Evolutionary conservation across 306 rosid species (phyloP).

Genomic region (Pachyrhizus erosus): DNA sequence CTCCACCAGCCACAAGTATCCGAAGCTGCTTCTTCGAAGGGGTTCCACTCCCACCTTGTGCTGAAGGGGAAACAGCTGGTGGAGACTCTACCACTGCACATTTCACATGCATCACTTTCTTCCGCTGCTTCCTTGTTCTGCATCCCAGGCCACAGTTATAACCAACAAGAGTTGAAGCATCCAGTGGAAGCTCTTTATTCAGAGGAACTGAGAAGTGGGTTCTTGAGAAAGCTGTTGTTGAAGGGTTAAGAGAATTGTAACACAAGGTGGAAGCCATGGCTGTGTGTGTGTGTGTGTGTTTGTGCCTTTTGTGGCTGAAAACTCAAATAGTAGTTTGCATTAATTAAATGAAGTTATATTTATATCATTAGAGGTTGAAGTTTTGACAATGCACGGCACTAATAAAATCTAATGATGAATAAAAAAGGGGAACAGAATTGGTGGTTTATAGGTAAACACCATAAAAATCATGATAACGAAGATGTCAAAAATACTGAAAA

Average conservation of each 20-base stretch:
- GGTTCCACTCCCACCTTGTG: conserved; percentile 13
- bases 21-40: conserved; percentile 55
- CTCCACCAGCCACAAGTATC: conserved; percentile 85
- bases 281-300: neutral
- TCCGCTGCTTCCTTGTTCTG: conserved; percentile 50
- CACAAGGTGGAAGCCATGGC: conserved; percentile 63
- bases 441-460: conserved; percentile 21
- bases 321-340: neutral
- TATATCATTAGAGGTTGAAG: no score
- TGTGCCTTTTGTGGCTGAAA: conserved; percentile 28
- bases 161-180: conserved; percentile 48
- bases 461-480: conserved; percentile 30
- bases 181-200: conserved; percentile 52
- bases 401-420: conserved; percentile 4
- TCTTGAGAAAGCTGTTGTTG: conserved; percentile 61
- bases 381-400: neutral
- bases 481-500: neutral
- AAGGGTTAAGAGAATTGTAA: conserved; percentile 60
- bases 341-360: neutral
- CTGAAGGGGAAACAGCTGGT: conserved; percentile 5
- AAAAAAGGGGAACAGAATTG: neutral
- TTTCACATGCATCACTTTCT: conserved; percentile 45
- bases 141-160: conserved; percentile 35
- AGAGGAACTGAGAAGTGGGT: conserved; percentile 53
- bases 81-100: conserved; percentile 57